These are phyloP conservation scores for Geosmithia putterillii DNA, from an alignment of 2,329 filamentous ascomycete species.

Conservation along the genomic window DNA sequence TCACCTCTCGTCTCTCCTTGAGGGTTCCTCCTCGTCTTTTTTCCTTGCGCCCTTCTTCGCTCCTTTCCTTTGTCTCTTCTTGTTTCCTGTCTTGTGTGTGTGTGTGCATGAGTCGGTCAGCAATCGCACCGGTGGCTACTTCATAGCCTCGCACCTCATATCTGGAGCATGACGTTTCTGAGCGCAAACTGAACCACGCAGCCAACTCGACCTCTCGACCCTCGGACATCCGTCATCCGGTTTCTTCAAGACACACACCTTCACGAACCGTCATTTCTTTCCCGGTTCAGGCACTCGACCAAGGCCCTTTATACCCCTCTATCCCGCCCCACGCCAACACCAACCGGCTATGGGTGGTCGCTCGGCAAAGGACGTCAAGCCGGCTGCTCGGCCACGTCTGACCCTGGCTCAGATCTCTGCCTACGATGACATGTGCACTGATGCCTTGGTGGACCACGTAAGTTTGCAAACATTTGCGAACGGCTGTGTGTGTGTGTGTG, in stretches of 20 bases:
- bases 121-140: neutral
- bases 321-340: neutral
- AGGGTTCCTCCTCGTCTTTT: neutral
- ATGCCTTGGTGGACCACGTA: constrained; percentile 91
- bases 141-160: neutral
- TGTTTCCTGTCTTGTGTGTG: neutral
- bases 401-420: constrained; percentile 79
- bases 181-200: neutral
- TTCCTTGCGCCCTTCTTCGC: neutral
- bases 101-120: neutral
- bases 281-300: neutral
- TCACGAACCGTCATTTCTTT: neutral
- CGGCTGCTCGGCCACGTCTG: constrained; percentile 33
- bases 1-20: constrained; percentile 1
- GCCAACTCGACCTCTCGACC: neutral
- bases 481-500: too few relatives aligned
- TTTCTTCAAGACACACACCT: neutral
- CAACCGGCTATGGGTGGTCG: neutral
- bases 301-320: neutral
- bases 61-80: constrained; percentile 1
- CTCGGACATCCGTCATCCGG: neutral
- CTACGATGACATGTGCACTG: constrained; percentile 93
- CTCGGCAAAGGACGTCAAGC: neutral
- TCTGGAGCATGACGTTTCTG: neutral
- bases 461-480: constrained; percentile 30